A percentile compares a stretch with the other conserved stretches of the same genome.
Conservation (phyloP, 2,329 filamentous ascomycete species). For the Colletotrichum lini region DNA sequence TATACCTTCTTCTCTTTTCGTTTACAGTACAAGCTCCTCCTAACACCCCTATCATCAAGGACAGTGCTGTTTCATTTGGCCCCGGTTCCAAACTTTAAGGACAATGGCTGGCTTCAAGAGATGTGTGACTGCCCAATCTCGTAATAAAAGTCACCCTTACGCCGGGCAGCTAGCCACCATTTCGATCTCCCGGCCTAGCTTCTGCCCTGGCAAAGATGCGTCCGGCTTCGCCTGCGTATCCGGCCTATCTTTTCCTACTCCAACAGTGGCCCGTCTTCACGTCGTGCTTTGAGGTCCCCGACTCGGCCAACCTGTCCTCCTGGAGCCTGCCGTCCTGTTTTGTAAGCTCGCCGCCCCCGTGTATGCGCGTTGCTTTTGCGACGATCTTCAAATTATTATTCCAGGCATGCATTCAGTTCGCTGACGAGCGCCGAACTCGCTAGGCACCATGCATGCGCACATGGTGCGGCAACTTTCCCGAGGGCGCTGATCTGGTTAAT, state of each 20-base stretch:
- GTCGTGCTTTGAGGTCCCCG: constrained; percentile 1
- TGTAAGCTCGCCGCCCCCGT: background rate
- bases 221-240: background rate
- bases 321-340: constrained; percentile 2
- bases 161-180: background rate
- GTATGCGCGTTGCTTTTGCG: background rate
- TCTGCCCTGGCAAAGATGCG: background rate
- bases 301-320: background rate
- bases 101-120: too few species aligned
- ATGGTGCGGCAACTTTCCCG: background rate
- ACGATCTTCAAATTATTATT: background rate
- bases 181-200: background rate
- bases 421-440: background rate
- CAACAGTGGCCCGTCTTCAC: background rate
- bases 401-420: background rate
- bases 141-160: background rate
- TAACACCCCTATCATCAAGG: too few species aligned
- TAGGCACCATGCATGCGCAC: background rate
- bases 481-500: background rate
- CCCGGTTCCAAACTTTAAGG: too few species aligned
- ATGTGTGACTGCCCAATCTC: too few species aligned
- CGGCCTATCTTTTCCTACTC: background rate
- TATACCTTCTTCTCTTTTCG: too few species aligned
- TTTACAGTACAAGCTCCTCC: too few species aligned
- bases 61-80: too few species aligned